These are phyloP conservation scores for Mycena metata DNA, from an alignment of 768 basidiomycete species.

Conservation along the genomic window DNA sequence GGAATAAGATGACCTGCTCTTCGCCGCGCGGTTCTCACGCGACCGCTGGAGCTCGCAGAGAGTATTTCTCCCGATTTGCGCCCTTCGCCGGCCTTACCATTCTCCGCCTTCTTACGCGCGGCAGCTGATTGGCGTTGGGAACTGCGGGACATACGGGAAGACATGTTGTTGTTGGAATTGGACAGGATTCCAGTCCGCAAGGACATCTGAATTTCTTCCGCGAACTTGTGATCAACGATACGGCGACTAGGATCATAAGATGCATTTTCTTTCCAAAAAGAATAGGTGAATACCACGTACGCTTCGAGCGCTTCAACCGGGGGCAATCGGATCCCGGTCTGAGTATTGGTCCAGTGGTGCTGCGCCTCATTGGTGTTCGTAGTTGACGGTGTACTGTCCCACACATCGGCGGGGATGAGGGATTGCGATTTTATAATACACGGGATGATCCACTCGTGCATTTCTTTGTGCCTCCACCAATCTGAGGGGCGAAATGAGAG, in stretches of 20 bases:
- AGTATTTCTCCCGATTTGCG: background rate
- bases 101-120: background rate
- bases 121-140: conserved; percentile 7
- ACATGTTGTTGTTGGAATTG: conserved; percentile 21
- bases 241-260: background rate
- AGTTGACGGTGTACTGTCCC: conserved; percentile 37
- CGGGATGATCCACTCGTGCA: conserved; percentile 35
- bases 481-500: background rate
- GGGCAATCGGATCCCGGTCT: conserved; percentile 35
- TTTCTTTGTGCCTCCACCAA: conserved; percentile 25
- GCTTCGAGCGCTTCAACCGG: conserved; percentile 40
- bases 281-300: too few species aligned
- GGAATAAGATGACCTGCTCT: background rate
- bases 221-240: background rate
- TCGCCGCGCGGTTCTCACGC: background rate
- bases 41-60: conserved; percentile 8
- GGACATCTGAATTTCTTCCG: conserved; percentile 19
- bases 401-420: conserved; percentile 30
- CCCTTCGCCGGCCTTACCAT: background rate
- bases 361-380: conserved; percentile 38
- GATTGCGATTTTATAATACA: conserved; percentile 40
- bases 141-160: background rate
- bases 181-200: conserved; percentile 28
- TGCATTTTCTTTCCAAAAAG: conserved; percentile 17
- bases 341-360: conserved; percentile 24